Percentiles rank a stretch among this genome's conserved stretches.
Evolutionary conservation across 257 asterid species (phyloP).

Genomic region (Coffea eugenioides): DNA sequence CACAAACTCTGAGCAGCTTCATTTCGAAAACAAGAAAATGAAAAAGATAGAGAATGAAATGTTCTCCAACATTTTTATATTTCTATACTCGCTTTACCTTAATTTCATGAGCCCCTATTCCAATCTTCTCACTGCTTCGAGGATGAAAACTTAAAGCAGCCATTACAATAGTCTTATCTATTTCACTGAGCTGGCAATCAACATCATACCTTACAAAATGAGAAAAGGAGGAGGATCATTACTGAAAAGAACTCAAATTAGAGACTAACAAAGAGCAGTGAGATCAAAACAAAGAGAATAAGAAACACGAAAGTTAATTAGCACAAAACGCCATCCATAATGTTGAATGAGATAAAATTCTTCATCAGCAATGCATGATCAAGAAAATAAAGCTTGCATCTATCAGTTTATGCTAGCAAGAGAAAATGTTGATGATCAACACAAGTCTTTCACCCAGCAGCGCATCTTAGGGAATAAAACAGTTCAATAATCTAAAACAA

Average conservation of each 20-base stretch:
- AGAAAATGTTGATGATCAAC: conserved; percentile 2
- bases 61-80: neutral
- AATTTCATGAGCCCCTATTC: conserved; percentile 59
- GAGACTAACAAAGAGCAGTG: neutral
- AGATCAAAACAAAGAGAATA: neutral
- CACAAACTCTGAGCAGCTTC: neutral
- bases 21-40: neutral
- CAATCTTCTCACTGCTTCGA: conserved; percentile 55
- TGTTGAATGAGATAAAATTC: neutral
- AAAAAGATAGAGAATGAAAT: neutral
- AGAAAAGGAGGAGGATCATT: neutral
- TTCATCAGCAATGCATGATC: neutral
- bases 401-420: neutral
- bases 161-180: conserved; percentile 57
- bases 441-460: neutral
- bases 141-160: conserved; percentile 79
- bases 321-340: neutral
- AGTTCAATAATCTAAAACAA: neutral
- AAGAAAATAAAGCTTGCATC: neutral
- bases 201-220: conserved; percentile 46
- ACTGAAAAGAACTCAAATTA: neutral
- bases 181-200: conserved; percentile 42
- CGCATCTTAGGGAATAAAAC: neutral
- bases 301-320: neutral
- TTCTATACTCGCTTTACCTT: conserved; percentile 48